Evolutionary conservation across 2,329 filamentous ascomycete genomes (phyloP).

Genomic region (Exophiala phaeomuriformis): DNA sequence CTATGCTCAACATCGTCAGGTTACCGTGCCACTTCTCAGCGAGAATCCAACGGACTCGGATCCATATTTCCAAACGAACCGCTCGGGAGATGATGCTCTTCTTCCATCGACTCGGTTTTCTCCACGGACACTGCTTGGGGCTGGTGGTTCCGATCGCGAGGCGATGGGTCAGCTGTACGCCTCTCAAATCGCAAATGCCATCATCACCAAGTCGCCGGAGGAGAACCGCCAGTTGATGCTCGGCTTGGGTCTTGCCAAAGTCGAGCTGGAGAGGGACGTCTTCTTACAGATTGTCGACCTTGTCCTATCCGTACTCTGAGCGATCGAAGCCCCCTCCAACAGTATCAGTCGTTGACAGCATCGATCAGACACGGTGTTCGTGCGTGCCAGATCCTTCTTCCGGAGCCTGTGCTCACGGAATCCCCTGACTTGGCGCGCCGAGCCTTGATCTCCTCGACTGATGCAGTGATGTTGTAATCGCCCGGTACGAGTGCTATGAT

Average conservation of each 20-base stretch:
- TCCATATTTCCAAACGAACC: conserved; percentile 32
- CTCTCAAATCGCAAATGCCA: conserved; percentile 75
- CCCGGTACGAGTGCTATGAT: conserved; percentile 70
- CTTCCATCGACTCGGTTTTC: conserved; percentile 77
- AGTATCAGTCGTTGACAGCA: conserved; percentile 10
- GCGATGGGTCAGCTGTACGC: conserved; percentile 81
- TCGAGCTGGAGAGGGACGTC: conserved; percentile 24
- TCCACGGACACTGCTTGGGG: conserved; percentile 78
- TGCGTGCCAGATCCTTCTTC: conserved; percentile 32
- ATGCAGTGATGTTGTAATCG: conserved; percentile 72
- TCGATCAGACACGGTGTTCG: conserved; percentile 31
- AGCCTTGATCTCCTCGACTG: conserved; percentile 64
- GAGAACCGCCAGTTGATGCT: conserved; percentile 55
- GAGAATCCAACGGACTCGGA: conserved; percentile 51
- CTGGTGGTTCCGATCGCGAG: conserved; percentile 69
- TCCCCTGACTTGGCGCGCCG: conserved; percentile 21
- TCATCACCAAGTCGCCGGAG: conserved; percentile 62
- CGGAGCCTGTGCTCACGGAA: conserved; percentile 14
- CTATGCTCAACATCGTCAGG: conserved; percentile 30
- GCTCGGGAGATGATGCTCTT: conserved; percentile 47
- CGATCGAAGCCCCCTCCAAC: neutral
- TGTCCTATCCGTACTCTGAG: conserved; percentile 24
- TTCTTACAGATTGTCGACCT: conserved; percentile 26
- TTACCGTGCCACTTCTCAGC: conserved; percentile 59
- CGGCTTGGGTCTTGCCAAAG: conserved; percentile 29